Conservation (phyloP, 805 yeast species). For the Maudiozyma saulgeensis region DNA sequence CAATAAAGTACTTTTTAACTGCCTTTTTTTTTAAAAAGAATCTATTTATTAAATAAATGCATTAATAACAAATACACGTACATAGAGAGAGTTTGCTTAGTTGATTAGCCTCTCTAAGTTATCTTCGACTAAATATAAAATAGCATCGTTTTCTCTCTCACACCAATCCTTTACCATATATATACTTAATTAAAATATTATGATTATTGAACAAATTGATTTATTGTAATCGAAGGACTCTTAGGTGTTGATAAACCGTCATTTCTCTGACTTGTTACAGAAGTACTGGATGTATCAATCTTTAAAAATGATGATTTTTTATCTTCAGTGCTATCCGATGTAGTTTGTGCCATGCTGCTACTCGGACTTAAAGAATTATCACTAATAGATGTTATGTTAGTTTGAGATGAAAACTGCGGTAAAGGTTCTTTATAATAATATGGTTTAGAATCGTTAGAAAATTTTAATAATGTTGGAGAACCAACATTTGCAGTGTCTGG, state of each 20-base stretch:
- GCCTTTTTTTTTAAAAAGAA: too few species aligned
- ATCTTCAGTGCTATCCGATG: neutral
- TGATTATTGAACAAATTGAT: constrained; percentile 4
- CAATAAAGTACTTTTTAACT: too few species aligned
- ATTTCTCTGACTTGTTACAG: neutral
- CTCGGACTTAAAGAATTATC: neutral
- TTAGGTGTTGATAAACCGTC: constrained; percentile 6
- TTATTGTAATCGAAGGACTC: constrained; percentile 14
- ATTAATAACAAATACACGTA: neutral
- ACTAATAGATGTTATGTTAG: neutral
- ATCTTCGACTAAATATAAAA: too few species aligned
- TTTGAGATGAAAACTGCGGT: constrained; percentile 11
- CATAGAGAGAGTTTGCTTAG: neutral
- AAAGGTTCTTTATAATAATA: constrained; percentile 26
- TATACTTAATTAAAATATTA: too few species aligned
- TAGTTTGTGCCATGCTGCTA: neutral
- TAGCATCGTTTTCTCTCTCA: too few species aligned
- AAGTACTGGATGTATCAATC: neutral
- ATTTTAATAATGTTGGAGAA: constrained; percentile 25
- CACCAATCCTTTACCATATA: too few species aligned
- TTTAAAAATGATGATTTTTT: neutral
- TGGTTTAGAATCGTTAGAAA: constrained; percentile 16
- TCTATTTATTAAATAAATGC: neutral
- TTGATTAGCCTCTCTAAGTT: neutral
- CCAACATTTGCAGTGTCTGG: constrained; percentile 19